These are phyloP conservation scores for Fragaria iinumae DNA, from an alignment of 306 rosid genomes.

Conservation along the genomic window DNA sequence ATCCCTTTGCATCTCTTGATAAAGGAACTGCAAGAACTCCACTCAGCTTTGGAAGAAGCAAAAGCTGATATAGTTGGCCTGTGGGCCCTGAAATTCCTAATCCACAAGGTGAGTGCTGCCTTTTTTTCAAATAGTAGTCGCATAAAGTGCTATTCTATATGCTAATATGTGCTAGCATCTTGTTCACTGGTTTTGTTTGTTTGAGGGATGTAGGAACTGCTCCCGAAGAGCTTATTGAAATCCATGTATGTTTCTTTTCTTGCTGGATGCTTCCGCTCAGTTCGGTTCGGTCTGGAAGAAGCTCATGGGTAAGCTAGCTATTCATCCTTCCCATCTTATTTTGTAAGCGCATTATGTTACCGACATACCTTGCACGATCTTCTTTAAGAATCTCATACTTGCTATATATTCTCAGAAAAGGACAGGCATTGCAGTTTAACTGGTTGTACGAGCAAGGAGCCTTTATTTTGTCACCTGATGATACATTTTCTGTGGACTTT, in stretches of 20 bases:
- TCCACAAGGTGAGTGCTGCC: constrained; percentile 51
- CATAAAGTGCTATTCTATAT: neutral
- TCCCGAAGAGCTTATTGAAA: constrained; percentile 65
- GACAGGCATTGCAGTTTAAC: constrained; percentile 96
- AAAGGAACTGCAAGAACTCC: constrained; percentile 92
- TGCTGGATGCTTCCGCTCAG: constrained; percentile 93
- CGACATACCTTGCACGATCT: neutral
- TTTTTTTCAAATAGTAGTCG: neutral
- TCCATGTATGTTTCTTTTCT: constrained; percentile 93
- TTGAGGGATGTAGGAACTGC: constrained; percentile 54
- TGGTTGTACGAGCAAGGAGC: constrained; percentile 87
- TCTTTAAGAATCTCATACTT: constrained; percentile 32
- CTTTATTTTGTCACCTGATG: constrained; percentile 54
- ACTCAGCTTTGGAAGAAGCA: constrained; percentile 95
- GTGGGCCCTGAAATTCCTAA: constrained; percentile 80
- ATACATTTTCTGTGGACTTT: constrained; percentile 77
- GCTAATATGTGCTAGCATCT: neutral
- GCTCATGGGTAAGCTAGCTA: constrained; percentile 84
- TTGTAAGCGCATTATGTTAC: neutral
- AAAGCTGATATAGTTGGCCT: constrained; percentile 98
- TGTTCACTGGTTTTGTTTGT: constrained; percentile 12
- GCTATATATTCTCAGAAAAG: constrained; percentile 56
- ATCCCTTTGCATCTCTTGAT: constrained; percentile 28
- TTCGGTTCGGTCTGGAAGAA: constrained; percentile 84
- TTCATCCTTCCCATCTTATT: constrained; percentile 17